These are phyloP conservation scores for Phytophthora cactorum DNA, from an alignment of 352 stramenopile species.

Conservation along the genomic window DNA sequence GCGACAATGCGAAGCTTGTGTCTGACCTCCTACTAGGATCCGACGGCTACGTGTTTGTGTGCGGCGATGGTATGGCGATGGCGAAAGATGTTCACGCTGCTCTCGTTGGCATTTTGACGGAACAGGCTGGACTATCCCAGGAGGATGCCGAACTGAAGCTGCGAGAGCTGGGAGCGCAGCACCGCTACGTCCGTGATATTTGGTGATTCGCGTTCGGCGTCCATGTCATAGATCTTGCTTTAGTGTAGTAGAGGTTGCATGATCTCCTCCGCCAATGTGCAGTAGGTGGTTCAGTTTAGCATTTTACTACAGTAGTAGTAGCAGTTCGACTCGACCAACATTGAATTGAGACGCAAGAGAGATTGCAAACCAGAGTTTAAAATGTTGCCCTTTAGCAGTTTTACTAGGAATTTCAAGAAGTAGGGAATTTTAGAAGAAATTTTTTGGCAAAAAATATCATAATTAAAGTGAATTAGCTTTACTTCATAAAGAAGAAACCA, in stretches of 20 bases:
- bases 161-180: conserved; percentile 57
- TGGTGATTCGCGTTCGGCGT: conserved; percentile 56
- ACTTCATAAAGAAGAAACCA: background rate
- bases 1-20: conserved; percentile 63
- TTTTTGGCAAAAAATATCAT: conserved; percentile 9
- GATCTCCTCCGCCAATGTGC: conserved; percentile 39
- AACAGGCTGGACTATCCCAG: conserved; percentile 58
- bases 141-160: conserved; percentile 72
- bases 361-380: background rate
- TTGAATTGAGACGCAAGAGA: conserved; percentile 22
- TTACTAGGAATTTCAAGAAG: no score
- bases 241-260: conserved; percentile 4
- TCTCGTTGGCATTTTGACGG: conserved; percentile 80
- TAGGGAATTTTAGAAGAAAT: background rate
- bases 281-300: conserved; percentile 9
- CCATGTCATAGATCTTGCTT: conserved; percentile 12
- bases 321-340: conserved; percentile 13
- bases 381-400: no score
- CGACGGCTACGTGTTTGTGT: conserved; percentile 93
- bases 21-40: conserved; percentile 78
- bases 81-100: conserved; percentile 93
- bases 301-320: background rate
- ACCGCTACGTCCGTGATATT: conserved; percentile 91
- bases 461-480: conserved; percentile 7
- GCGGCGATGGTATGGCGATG: conserved; percentile 96